A percentile compares a stretch with the other conserved stretches of the same genome.
Conservation (phyloP, 2,329 filamentous ascomycete species). For the Sarocladium oryzae region DNA sequence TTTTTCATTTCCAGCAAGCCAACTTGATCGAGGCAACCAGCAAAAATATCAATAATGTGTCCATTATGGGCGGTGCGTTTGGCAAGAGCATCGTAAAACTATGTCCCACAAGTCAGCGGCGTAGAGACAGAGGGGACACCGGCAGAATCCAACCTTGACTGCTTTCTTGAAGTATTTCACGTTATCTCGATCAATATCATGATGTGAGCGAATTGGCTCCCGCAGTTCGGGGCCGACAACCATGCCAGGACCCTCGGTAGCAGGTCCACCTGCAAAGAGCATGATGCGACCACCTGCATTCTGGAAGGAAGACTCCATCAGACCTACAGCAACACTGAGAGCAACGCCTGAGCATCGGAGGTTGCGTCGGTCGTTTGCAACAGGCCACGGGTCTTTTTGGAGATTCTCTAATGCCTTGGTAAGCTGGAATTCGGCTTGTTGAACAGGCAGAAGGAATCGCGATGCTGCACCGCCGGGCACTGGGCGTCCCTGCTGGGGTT, state of each 20-base stretch:
- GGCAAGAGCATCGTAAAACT: constrained; percentile 92
- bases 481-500: constrained; percentile 67
- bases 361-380: constrained; percentile 84
- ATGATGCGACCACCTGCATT: constrained; percentile 94
- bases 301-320: constrained; percentile 91
- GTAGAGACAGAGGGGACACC: background rate
- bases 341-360: constrained; percentile 92
- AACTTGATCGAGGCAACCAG: constrained; percentile 94
- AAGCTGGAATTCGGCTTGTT: constrained; percentile 94
- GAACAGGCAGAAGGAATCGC: constrained; percentile 87
- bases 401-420: constrained; percentile 93
- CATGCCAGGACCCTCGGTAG: constrained; percentile 93
- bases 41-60: constrained; percentile 96
- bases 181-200: constrained; percentile 97
- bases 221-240: constrained; percentile 93
- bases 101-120: constrained; percentile 11
- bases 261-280: constrained; percentile 91
- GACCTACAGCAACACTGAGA: constrained; percentile 86
- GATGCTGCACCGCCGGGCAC: constrained; percentile 74
- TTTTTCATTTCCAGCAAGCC: constrained; percentile 98
- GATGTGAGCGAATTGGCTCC: constrained; percentile 94
- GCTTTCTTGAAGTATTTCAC: constrained; percentile 99
- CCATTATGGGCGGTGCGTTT: constrained; percentile 95
- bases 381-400: constrained; percentile 96
- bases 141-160: constrained; percentile 60